Percentiles rank a stretch among this genome's conserved stretches.
These are phyloP conservation scores for Brassica rapa DNA, from an alignment of 345 rosid species.

Conservation along the genomic window DNA sequence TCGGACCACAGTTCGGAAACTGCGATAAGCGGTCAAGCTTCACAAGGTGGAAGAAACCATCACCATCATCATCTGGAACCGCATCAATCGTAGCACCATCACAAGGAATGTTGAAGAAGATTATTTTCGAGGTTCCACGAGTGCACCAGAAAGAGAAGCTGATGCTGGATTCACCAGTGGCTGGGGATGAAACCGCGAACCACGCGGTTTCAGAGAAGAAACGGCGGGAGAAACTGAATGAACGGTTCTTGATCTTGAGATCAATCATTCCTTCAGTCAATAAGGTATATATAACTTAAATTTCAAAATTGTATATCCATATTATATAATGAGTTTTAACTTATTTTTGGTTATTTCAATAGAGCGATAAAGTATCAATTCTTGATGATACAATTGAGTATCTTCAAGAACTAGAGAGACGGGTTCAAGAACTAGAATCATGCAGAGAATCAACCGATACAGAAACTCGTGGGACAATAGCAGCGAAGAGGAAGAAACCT, in stretches of 20 bases:
- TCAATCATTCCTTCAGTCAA: constrained; percentile 64
- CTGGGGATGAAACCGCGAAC: constrained; percentile 48
- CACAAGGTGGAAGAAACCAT: constrained; percentile 56
- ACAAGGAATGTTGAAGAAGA: constrained; percentile 69
- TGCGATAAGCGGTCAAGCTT: constrained; percentile 62
- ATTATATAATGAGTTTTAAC: background rate
- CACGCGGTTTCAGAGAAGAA: constrained; percentile 51
- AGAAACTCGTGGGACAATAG: constrained; percentile 43
- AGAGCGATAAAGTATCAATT: constrained; percentile 65
- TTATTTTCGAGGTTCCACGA: constrained; percentile 71
- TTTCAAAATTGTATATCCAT: background rate
- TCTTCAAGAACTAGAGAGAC: constrained; percentile 64
- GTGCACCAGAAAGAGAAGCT: constrained; percentile 45
- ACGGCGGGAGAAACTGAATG: constrained; percentile 55
- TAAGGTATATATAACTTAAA: constrained; percentile 48
- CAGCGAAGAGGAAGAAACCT: constrained; percentile 44
- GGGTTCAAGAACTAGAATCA: constrained; percentile 77
- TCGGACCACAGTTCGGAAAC: constrained; percentile 49
- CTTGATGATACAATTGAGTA: constrained; percentile 62
- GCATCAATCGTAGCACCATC: constrained; percentile 3
- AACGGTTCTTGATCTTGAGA: constrained; percentile 57
- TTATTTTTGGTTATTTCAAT: constrained; percentile 21
- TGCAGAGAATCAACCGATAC: constrained; percentile 55
- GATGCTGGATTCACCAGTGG: constrained; percentile 43
- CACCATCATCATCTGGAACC: constrained; percentile 32